Evolutionary conservation across 192 early-diverging fungal species (phyloP), one percentile per base, ranked within the genome.

Genomic region (Podochytrium sp.): DNA sequence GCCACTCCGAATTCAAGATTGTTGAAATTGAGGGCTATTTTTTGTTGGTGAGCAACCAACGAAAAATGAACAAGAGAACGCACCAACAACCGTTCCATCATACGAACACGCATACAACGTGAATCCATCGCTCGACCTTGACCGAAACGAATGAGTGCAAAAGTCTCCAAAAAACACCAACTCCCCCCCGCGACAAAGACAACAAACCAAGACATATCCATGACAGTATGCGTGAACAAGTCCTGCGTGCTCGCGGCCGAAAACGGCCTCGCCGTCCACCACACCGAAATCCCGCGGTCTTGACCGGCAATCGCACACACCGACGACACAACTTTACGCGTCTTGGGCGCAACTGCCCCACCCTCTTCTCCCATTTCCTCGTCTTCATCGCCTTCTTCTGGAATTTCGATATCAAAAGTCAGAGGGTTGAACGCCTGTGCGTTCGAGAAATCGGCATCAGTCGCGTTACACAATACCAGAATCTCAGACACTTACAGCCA

Each of bases 251-350:
- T 91, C 14, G 88, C 85, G n/a, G 95, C 76, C 16, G 95, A 87
- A 74, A 91, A 81, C 0, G 86, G 79, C 32, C 89, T 84, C 30
- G 87, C 84, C 1, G 94, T 97, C 77, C 87, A 86, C 97, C 97
- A 98, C 2, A 98, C 84, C 0, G 93, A 90, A 29, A 98, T 77
- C 23, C 91, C 86, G 57, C 92, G 79, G 82, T 98, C 97, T 67
- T 96, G 95, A 65, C 92, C 91, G n/a, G 92, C 96, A 18, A 95
- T 80, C 0, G 97, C 96, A 75, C 91, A 93, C 1, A 98, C 79
- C 1, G 71, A 83, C 7, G 89, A 86, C 3, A 53, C 41, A 12
- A 84, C 84, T 20, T 80, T 65, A n/a, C 30, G 43, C 2, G 60
- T 63, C n/a, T n/a, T n/a, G n/a, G n/a, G n/a, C 23, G 80, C 75